Percentiles rank a stretch among this genome's conserved stretches.
Evolutionary conservation across 2,329 filamentous ascomycete genomes (phyloP).

Genomic region (Aspergillus pseudoglaucus): DNA sequence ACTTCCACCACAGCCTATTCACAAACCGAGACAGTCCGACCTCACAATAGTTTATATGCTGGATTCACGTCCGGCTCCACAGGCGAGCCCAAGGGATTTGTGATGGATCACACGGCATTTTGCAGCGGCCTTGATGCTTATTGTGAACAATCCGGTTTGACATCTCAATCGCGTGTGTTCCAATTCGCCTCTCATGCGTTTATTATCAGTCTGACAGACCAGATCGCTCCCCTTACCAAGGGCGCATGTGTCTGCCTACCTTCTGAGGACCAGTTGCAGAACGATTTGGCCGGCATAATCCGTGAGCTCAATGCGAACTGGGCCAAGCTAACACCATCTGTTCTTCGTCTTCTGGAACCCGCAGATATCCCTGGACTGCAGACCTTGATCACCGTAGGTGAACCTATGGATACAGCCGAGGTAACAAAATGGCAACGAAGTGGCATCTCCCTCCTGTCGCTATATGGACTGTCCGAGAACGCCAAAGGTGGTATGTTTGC

Average conservation of each 20-base stretch:
- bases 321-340: slow-evolving; percentile 51
- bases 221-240: slow-evolving; percentile 31
- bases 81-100: slow-evolving; percentile 16
- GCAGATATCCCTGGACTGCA: slow-evolving; percentile 26
- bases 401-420: slow-evolving; percentile 8
- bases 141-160: slow-evolving; percentile 6
- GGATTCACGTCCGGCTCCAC: slow-evolving; percentile 16
- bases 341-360: slow-evolving; percentile 33
- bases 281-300: slow-evolving; percentile 21
- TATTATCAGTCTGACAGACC: slow-evolving; percentile 30
- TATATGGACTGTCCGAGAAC: too few relatives aligned
- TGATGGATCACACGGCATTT: slow-evolving; percentile 10
- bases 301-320: slow-evolving; percentile 29
- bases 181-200: slow-evolving; percentile 38
- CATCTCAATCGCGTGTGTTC: slow-evolving; percentile 10
- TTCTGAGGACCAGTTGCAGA: slow-evolving; percentile 36
- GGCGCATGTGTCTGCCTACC: slow-evolving; percentile 42
- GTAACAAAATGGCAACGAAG: too few relatives aligned
- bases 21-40: too few relatives aligned
- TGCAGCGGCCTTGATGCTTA: slow-evolving; percentile 5
- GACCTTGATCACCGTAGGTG: slow-evolving; percentile 32
- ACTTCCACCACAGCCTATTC: too few relatives aligned
- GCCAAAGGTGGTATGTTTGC: too few relatives aligned
- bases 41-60: not conserved
- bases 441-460: too few relatives aligned